A percentile compares a stretch with the other conserved stretches of the same genome.
These are phyloP conservation scores for Aspergillus sparsus DNA, from an alignment of 495 filamentous ascomycete species.

Conservation along the genomic window DNA sequence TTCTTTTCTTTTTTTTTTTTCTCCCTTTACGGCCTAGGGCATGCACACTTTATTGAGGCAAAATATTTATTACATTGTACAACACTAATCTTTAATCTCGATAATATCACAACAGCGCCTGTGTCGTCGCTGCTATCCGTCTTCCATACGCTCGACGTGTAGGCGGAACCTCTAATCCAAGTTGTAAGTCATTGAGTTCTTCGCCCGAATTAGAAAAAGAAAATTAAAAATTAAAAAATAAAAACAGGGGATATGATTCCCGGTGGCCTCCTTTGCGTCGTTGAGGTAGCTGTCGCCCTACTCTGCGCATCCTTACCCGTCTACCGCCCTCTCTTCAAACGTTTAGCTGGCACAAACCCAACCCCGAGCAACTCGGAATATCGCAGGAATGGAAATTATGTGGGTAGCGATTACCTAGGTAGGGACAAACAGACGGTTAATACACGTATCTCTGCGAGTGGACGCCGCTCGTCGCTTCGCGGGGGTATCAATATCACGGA, in stretches of 20 bases:
- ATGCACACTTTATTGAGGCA: too few species aligned
- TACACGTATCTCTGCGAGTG: neutral
- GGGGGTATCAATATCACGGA: neutral
- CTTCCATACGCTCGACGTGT: neutral
- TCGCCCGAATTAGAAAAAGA: too few species aligned
- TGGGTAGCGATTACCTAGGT: neutral
- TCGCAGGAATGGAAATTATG: neutral
- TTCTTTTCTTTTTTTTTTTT: too few species aligned
- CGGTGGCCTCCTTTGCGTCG: neutral
- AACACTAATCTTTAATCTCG: neutral
- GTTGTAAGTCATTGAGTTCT: neutral
- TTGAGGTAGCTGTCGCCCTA: neutral
- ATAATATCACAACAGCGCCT: neutral
- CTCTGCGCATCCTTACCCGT: neutral
- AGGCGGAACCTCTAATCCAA: neutral
- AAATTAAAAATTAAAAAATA: neutral
- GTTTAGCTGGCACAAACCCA: neutral
- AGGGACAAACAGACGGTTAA: neutral
- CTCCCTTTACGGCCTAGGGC: too few species aligned
- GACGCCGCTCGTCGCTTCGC: neutral
- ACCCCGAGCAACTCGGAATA: neutral
- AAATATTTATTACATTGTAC: too few species aligned
- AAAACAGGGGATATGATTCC: neutral
- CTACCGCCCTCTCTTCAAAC: neutral
- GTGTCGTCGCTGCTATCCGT: slow-evolving; percentile 1